phyloP scores from a whole-genome alignment of 345 rosid genomes.

The Euphorbia pulcherrima region DNA sequence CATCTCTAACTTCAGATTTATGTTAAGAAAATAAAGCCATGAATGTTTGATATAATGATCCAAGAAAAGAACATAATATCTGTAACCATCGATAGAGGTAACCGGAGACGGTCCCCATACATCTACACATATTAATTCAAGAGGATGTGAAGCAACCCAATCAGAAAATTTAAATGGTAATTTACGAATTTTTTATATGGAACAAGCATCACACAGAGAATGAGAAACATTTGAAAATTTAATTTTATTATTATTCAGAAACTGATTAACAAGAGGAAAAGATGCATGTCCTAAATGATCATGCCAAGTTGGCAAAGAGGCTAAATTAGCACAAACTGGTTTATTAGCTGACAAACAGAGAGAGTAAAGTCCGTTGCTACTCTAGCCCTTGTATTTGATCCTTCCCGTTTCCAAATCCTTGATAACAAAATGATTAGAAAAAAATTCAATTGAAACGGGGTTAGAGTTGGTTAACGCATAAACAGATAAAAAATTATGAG shows the following conservation, averaged over 20 bases:
- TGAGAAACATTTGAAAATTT: background rate
- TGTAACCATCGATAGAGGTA: background rate
- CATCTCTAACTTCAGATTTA: background rate
- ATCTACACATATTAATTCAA: conserved; percentile 2
- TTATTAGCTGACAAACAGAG: background rate
- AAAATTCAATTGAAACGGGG: background rate
- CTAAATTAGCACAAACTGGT: background rate
- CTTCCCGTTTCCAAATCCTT: background rate
- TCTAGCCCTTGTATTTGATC: background rate
- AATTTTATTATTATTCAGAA: background rate
- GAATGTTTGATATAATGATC: background rate
- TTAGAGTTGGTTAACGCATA: background rate
- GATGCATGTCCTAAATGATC: background rate
- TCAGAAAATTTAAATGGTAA: background rate
- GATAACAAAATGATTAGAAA: background rate
- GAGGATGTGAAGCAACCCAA: background rate
- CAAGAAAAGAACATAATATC: background rate
- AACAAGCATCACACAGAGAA: background rate
- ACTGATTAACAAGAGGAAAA: background rate
- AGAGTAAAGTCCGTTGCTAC: background rate
- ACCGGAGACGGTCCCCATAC: background rate
- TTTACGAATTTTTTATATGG: background rate
- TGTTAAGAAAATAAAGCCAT: background rate
- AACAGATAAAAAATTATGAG: background rate
- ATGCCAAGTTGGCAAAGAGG: background rate